Percentiles rank a stretch among this genome's conserved stretches.
Conservation (phyloP, 176 grass and related monocot species). For the Lolium perenne region DNA sequence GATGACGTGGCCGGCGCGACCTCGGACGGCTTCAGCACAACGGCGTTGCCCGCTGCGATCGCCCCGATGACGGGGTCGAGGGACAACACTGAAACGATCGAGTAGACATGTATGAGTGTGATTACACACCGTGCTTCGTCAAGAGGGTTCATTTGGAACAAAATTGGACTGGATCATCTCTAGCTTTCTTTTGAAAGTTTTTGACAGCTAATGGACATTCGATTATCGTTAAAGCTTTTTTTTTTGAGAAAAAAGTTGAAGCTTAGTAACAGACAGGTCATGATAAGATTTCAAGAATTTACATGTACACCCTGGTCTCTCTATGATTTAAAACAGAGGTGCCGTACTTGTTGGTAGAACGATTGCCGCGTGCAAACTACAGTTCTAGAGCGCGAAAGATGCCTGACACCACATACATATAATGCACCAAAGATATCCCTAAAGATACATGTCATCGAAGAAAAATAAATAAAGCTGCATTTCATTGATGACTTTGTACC, state of each 20-base stretch:
- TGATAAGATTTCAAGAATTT: not conserved
- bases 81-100: conserved; percentile 58
- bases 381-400: not conserved
- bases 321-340: not conserved
- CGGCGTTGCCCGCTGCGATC: conserved; percentile 78
- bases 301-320: not conserved
- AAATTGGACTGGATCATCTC: not conserved
- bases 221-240: not conserved
- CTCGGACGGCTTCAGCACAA: conserved; percentile 86
- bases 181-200: not conserved
- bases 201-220: not conserved
- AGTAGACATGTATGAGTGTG: not conserved
- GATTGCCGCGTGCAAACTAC: not conserved
- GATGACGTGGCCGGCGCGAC: conserved; percentile 68
- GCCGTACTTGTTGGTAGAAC: not conserved
- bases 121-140: not conserved
- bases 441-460: conserved; percentile 10
- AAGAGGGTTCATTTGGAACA: not conserved
- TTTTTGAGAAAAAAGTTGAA: not conserved
- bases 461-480: conserved; percentile 26
- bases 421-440: not conserved
- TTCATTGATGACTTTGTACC: not conserved
- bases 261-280: not conserved
- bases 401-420: too few species aligned
- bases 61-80: conserved; percentile 79